These are phyloP conservation scores for Papiliotrema flavescens DNA, from an alignment of 1,284 basidiomycete genomes.

Conservation along the genomic window DNA sequence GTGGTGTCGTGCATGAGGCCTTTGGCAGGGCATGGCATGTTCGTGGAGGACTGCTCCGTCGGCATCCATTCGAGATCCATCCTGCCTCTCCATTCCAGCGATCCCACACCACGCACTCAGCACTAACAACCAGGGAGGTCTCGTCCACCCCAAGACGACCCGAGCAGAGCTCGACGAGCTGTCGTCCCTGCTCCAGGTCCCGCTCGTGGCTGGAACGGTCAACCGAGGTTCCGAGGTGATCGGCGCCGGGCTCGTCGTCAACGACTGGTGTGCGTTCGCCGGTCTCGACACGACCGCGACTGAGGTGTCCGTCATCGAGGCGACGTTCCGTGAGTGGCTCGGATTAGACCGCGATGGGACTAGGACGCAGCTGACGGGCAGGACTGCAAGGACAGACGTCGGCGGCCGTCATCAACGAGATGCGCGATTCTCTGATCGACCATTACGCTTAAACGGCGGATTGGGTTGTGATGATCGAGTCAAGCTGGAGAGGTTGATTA, in stretches of 20 bases:
- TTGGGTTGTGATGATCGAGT: too few species aligned
- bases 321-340: slow-evolving; percentile 75
- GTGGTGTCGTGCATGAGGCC: too few species aligned
- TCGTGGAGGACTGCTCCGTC: too few species aligned
- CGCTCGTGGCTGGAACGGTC: slow-evolving; percentile 93
- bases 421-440: slow-evolving; percentile 90
- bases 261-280: slow-evolving; percentile 98
- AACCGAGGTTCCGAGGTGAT: slow-evolving; percentile 98
- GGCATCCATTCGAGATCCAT: too few species aligned
- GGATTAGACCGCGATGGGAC: slow-evolving; percentile 2
- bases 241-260: slow-evolving; percentile 95
- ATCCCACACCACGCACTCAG: too few species aligned
- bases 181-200: slow-evolving; percentile 89
- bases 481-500: too few species aligned
- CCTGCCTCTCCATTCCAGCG: background rate
- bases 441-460: slow-evolving; percentile 67
- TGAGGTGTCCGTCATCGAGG: slow-evolving; percentile 97
- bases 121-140: slow-evolving; percentile 66
- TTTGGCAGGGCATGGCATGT: too few species aligned
- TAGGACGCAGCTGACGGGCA: slow-evolving; percentile 45
- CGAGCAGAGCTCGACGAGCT: slow-evolving; percentile 97
- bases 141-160: slow-evolving; percentile 96
- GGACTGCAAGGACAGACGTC: slow-evolving; percentile 85
- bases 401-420: slow-evolving; percentile 84
- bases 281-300: slow-evolving; percentile 96